Evolutionary conservation across 2,329 filamentous ascomycete genomes (phyloP), one percentile per base, ranked within the genome.

Genomic region (Aspergillus uvarum): DNA sequence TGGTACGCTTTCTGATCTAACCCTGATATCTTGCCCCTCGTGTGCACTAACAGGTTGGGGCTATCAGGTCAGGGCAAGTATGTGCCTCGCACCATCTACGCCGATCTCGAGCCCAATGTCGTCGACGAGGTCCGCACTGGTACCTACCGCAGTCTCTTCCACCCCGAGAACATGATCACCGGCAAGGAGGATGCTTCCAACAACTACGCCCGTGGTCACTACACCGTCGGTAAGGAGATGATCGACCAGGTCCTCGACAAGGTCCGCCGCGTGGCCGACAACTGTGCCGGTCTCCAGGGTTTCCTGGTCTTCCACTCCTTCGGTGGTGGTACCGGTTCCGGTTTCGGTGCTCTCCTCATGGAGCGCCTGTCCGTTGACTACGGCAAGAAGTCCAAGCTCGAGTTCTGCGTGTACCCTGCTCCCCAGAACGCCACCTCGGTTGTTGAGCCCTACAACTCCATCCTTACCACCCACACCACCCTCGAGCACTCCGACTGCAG

Each of bases 251-350:
- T 98, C 65, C 84, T 98, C 70, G 95, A 99, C 86, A 96, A 96
- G 87, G 90, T 99, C 69, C 92, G 95, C 80, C 92, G 91, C 72
- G 93, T 98, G 71, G 94, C 95, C 80, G 93, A 99, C 81, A 96
- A 95, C 87, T 99, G 95, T 82, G 89, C 91, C 71, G 94, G 93
- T 82, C 92, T 99, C 61, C 95, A 99, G 81, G 95, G 95, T 76
- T 99, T 99, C 89, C 87, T 98, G 69, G 93, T 99, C 76, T 98
- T 98, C 90, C 95, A 99, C 89, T 98, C 94, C 62, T 98, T 99
- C 79, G 95, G 95, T 82, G 95, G 95, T 82, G 95, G 95, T 84
- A 99, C 95, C 72, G 95, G 95, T 74, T 99, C 95, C 72, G 95
- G 95, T 77, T 99, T 99, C 80, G 95, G 95, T 82, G 95, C 95